These are phyloP conservation scores for Cladophialophora psammophila DNA, from an alignment of 2,329 filamentous ascomycete species.

Conservation along the genomic window DNA sequence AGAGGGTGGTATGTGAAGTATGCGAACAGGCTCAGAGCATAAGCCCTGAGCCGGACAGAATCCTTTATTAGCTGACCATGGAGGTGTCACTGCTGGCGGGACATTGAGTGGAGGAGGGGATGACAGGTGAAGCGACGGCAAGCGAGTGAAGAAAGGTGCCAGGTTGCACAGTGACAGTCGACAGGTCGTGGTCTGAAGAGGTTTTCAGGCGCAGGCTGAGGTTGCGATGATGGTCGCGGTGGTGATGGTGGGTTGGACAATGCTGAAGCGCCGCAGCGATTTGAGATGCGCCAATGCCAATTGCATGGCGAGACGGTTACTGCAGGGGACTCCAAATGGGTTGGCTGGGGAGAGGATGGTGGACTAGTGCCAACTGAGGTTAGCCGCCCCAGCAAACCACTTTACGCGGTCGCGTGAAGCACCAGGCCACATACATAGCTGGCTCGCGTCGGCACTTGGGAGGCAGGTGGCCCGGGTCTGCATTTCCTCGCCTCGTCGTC, in stretches of 20 bases:
- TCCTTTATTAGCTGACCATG: slow-evolving; percentile 33
- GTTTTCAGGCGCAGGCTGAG: slow-evolving; percentile 10
- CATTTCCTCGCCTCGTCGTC: slow-evolving; percentile 1
- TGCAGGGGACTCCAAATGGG: slow-evolving; percentile 4
- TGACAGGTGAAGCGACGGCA: slow-evolving; percentile 23
- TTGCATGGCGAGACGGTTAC: neutral
- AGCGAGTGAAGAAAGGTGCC: slow-evolving; percentile 17
- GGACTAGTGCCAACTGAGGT: slow-evolving; percentile 6
- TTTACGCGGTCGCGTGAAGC: slow-evolving; percentile 4
- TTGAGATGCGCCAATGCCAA: slow-evolving; percentile 15
- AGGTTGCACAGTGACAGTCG: slow-evolving; percentile 24
- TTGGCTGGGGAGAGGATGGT: slow-evolving; percentile 18
- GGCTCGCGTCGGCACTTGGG: no score
- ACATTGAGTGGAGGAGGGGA: slow-evolving; percentile 14
- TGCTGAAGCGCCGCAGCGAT: slow-evolving; percentile 15
- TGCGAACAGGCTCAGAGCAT: slow-evolving; percentile 33
- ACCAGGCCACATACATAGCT: no score
- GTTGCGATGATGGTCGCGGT: neutral
- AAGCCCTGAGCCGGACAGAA: slow-evolving; percentile 32
- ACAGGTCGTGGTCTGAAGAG: neutral
- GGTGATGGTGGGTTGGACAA: slow-evolving; percentile 13
- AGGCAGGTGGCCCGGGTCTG: neutral
- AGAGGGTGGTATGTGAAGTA: neutral
- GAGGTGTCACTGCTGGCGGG: slow-evolving; percentile 22
- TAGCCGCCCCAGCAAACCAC: neutral